Base-by-base conservation (phyloP, 1,284 basidiomycete species). In the Moesziomyces antarcticus region DNA sequence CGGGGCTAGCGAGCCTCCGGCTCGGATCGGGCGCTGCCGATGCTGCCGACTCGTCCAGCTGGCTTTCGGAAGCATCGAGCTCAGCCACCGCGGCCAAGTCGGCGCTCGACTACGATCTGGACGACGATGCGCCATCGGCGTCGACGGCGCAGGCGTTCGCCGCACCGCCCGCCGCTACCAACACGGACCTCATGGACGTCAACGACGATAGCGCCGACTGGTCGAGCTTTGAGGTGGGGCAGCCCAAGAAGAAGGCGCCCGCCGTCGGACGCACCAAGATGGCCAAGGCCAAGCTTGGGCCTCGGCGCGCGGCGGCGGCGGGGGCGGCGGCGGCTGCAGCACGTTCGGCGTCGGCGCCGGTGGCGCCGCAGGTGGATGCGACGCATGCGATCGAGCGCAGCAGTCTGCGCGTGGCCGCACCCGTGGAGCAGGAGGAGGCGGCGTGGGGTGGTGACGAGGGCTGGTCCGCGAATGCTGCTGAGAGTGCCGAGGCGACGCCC, bases 121-220 rank as follows among this genome's bases (percentile, higher is more conserved):
- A 67, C 13, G 70, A 67, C 20, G 57, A 60, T 22, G 61, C 57
- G 4, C 44, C 70, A 7, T 60, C 61, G 6, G 57, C 57, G 2
- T 68, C 71, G 0, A 65, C 71, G 5, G 61, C 65, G 1, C 68
- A 61, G 10, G 64, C 70, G 0, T 73, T 68, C 55, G 27, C 42
- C 7, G 47, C 51, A 43, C 56, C 56, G 35, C 27, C 24, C 6
- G n/a, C 45, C 20, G 45, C 22, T 7, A 10, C 41, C 1, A 52
- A 63, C 11, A 14, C 40, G 9, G 77, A 80, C 44, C 64, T 80
- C 0, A 80, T 80, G 65, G 74, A 80, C 47, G 74, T 80, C n/a
- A 37, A 77, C 50, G 78, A 79, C 56, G 78, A 80, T 49, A 58
- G 61, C 20, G 77, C 62, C 35, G 78, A 80, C 44, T 80, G 78